These are phyloP conservation scores for Scutellaria minor DNA, from an alignment of 257 asterid genomes.

Conservation along the genomic window DNA sequence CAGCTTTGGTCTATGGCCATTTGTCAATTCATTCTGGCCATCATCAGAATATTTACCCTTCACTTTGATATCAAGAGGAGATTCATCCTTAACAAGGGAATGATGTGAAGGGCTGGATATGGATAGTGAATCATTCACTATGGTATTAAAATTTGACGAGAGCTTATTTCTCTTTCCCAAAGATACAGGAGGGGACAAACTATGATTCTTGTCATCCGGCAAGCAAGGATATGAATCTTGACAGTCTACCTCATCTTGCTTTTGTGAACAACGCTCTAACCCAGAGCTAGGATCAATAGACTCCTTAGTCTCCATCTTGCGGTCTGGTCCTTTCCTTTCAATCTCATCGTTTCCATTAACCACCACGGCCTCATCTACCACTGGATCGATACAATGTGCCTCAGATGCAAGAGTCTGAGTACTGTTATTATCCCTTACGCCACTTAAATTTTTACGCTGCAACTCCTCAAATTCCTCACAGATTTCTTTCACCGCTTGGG, in stretches of 20 bases:
- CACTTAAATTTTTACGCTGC: constrained; percentile 52
- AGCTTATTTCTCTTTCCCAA: constrained; percentile 44
- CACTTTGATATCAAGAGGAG: constrained; percentile 40
- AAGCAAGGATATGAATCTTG: constrained; percentile 41
- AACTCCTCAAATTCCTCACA: constrained; percentile 74
- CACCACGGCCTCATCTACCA: constrained; percentile 48
- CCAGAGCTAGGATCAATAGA: constrained; percentile 44
- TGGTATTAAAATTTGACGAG: constrained; percentile 37
- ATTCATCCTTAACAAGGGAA: constrained; percentile 38
- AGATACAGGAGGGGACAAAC: constrained; percentile 38
- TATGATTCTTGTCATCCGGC: constrained; percentile 40
- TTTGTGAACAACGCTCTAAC: constrained; percentile 53
- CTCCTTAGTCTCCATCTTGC: constrained; percentile 46
- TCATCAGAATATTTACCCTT: constrained; percentile 43
- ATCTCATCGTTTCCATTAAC: constrained; percentile 39
- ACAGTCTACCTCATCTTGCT: constrained; percentile 45
- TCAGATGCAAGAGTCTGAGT: constrained; percentile 49
- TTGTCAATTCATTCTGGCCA: constrained; percentile 50
- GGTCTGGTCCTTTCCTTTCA: constrained; percentile 33
- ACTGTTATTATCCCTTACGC: constrained; percentile 49
- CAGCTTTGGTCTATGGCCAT: constrained; percentile 54
- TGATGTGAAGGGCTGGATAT: constrained; percentile 38
- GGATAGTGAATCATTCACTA: constrained; percentile 42
- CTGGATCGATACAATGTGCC: constrained; percentile 45
- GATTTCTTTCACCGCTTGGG: constrained; percentile 81